Base-by-base conservation (phyloP, 495 filamentous ascomycete species). In the Penicillium chermesinum region DNA sequence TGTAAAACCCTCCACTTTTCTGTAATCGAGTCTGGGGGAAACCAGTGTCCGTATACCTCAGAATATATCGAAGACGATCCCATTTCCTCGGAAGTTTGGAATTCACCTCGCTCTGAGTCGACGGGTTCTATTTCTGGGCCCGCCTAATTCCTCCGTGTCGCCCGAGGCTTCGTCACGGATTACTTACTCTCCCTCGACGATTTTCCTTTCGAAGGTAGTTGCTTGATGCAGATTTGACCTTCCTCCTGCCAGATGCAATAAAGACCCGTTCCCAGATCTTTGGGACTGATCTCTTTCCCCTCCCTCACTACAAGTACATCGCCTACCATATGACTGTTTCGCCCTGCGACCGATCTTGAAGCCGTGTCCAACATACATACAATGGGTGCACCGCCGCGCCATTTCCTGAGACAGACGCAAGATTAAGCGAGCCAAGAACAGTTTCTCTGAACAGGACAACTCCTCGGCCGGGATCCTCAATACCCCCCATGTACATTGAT, bases 311-410 rank as follows among this genome's bases (percentile, higher is more conserved):
- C 40, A 20, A 4, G 22, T 33, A 30, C 14, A 3, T 8, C 16
- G 38, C n/a, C n/a, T n/a, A n/a, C n/a, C n/a, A n/a, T 17, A 45
- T 16, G 34, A 55, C 39, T 47, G 12, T 38, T 48, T 59, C 33
- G 17, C 41, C 39, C 34, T 21, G 32, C 42, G 43, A 43, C 41
- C 36, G 48, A 51, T 13, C 42, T 42, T 57, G 53, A n/a, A 47
- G 46, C 43, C 48, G 15, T 54, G 15, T 32, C 41, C n/a, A 30
- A 35, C 32, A 42, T 34, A 44, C 43, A 58, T 59, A 68, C 60
- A 59, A 72, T 72, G 69, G 69, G 67, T 63, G 52, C 59, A 49
- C 59, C 59, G 65, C 58, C 41, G 61, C 55, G 60, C 46, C 49
- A 42, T 46, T 38, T 49, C 55, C 56, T 61, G 49, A 55, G 48